phyloP scores from a whole-genome alignment of 1,284 basidiomycete genomes.

The Cryptococcus jaspeensis region DNA sequence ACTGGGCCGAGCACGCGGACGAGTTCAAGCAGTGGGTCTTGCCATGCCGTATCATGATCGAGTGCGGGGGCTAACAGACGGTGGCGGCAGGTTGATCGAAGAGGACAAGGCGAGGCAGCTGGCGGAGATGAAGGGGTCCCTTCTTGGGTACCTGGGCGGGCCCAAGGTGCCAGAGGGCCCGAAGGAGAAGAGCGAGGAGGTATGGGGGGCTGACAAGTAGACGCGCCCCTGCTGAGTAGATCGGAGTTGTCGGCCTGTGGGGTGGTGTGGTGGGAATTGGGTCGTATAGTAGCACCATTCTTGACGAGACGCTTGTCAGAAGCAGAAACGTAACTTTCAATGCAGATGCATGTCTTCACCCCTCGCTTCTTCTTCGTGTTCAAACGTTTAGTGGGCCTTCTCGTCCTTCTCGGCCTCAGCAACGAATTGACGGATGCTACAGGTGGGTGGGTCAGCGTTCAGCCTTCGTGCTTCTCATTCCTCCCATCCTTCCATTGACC shows the following conservation, averaged over 20 bases:
- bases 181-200: conserved; percentile 21
- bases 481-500: neutral
- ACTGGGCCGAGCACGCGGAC: conserved; percentile 75
- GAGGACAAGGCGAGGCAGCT: conserved; percentile 75
- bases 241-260: neutral
- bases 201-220: conserved; percentile 26
- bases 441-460: neutral
- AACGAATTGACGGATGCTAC: conserved; percentile 50
- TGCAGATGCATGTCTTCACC: conserved; percentile 20
- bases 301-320: neutral
- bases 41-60: neutral
- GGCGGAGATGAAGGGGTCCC: conserved; percentile 57
- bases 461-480: neutral
- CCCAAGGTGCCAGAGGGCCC: conserved; percentile 8
- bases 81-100: conserved; percentile 54
- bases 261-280: no score
- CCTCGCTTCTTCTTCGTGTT: conserved; percentile 3
- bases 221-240: conserved; percentile 4
- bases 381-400: conserved; percentile 15
- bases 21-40: conserved; percentile 64
- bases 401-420: conserved; percentile 47
- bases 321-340: conserved; percentile 1
- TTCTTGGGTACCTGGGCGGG: conserved; percentile 49
- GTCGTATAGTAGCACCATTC: neutral
- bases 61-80: no score